phyloP scores from a whole-genome alignment of 1,284 basidiomycete genomes.

The Xanthoconium separans region DNA sequence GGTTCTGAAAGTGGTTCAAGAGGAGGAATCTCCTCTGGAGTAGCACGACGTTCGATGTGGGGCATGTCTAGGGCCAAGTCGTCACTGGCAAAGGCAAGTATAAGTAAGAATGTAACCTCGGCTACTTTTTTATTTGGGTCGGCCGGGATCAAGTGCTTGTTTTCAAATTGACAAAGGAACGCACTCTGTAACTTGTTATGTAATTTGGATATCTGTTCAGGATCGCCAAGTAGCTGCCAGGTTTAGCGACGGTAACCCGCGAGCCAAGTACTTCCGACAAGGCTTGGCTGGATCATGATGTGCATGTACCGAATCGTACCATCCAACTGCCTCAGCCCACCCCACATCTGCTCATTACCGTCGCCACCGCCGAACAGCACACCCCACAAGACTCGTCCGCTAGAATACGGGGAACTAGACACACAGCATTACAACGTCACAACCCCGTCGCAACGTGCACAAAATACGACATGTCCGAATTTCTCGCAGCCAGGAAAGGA shows the following conservation, averaged over 20 bases:
- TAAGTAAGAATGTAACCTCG: neutral
- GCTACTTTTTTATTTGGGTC: neutral
- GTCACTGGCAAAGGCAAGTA: neutral
- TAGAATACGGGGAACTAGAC: too few species aligned
- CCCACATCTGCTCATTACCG: too few species aligned
- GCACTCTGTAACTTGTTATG: neutral
- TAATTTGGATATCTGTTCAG: neutral
- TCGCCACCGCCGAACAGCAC: too few species aligned
- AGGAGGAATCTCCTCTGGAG: conserved; percentile 18
- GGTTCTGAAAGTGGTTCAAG: conserved; percentile 21
- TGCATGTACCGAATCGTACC: too few species aligned
- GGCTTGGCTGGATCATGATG: too few species aligned
- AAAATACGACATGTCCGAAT: conserved; percentile 2
- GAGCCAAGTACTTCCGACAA: too few species aligned
- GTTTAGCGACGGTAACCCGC: too few species aligned
- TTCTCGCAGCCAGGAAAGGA: neutral
- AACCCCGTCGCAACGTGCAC: neutral
- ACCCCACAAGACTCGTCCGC: too few species aligned
- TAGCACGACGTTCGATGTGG: conserved; percentile 4
- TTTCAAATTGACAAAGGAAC: neutral
- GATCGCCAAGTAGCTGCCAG: too few species aligned
- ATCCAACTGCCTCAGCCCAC: too few species aligned
- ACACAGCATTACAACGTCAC: neutral
- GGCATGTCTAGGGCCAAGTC: conserved; percentile 5
- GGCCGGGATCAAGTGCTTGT: neutral